A percentile compares a stretch with the other conserved stretches of the same genome.
phyloP scores from a whole-genome alignment of 306 rosid genomes.

The Cyamopsis tetragonoloba region DNA sequence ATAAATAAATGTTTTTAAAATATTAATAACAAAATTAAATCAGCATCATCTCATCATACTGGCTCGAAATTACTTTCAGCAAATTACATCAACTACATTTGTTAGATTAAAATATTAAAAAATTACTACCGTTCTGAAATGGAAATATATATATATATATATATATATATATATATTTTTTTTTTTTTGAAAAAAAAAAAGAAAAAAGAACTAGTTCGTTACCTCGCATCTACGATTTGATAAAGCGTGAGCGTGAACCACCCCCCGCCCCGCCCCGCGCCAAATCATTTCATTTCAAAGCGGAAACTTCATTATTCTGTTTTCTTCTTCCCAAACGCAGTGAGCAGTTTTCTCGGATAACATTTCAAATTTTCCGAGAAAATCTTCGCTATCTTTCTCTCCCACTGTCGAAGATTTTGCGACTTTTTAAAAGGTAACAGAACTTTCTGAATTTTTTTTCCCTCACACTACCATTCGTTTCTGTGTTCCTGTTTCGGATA shows the following conservation, averaged over 20 bases:
- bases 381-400: background rate
- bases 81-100: no score
- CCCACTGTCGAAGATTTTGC: background rate
- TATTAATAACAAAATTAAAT: no score
- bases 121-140: background rate
- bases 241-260: background rate
- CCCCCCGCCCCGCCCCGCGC: slow-evolving; percentile 15
- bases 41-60: no score
- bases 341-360: slow-evolving; percentile 1
- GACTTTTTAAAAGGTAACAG: slow-evolving; percentile 15
- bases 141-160: background rate
- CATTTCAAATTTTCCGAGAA: background rate
- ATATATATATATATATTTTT: background rate
- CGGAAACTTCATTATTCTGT: background rate
- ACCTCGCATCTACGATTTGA: background rate
- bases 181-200: background rate
- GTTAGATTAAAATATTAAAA: background rate
- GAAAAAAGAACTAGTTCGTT: slow-evolving; percentile 19
- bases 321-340: background rate
- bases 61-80: no score
- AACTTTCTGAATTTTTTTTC: background rate
- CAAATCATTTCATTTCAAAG: slow-evolving; percentile 27
- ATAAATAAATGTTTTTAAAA: no score
- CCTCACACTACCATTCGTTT: background rate
- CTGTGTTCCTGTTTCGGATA: slow-evolving; percentile 24